These are phyloP conservation scores for Amphicarpaea edgeworthii DNA, from an alignment of 306 rosid genomes.

Conservation along the genomic window DNA sequence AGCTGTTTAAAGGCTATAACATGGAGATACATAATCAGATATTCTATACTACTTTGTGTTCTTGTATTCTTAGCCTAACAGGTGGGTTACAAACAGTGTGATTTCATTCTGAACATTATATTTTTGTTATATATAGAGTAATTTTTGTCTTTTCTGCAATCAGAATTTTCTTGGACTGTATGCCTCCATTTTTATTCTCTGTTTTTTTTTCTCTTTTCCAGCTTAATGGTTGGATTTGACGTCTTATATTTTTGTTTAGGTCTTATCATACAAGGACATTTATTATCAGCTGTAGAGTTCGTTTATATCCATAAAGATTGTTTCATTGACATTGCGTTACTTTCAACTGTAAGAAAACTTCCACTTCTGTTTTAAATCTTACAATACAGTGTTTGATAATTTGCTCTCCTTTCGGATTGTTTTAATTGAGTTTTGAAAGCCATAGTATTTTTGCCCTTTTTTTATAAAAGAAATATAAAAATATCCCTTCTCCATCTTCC, in stretches of 20 bases:
- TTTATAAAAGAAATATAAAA: not conserved
- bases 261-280: constrained; percentile 38
- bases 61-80: constrained; percentile 37
- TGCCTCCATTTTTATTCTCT: not conserved
- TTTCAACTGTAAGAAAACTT: constrained; percentile 25
- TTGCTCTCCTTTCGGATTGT: constrained; percentile 6
- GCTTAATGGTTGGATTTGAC: constrained; percentile 31
- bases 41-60: constrained; percentile 40
- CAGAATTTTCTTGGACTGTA: not conserved
- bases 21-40: constrained; percentile 41
- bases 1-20: constrained; percentile 39
- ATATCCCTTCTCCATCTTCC: not conserved
- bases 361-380: not conserved
- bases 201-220: not conserved
- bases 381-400: constrained; percentile 2
- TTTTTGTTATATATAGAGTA: not conserved
- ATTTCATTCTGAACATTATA: not conserved
- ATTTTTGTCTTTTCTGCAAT: constrained; percentile 1
- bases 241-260: constrained; percentile 30
- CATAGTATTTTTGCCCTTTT: not conserved
- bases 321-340: constrained; percentile 24
- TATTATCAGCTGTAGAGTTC: constrained; percentile 33
- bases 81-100: constrained; percentile 2
- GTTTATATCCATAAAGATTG: constrained; percentile 31
- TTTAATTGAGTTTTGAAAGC: not conserved